Evolutionary conservation across 148 eudicot species (phyloP).

Genomic region (Persicaria maculosa): DNA sequence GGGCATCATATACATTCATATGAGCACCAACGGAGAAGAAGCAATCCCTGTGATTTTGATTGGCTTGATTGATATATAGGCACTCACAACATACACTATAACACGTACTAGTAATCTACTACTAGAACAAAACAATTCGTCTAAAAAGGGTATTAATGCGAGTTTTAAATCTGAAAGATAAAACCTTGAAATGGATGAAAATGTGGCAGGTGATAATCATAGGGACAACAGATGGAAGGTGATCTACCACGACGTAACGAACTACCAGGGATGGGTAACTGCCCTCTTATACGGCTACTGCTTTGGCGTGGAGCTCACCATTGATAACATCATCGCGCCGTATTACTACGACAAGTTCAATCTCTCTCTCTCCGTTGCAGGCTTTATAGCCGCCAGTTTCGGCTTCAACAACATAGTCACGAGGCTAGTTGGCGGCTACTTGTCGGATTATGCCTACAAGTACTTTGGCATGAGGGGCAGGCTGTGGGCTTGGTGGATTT

Average conservation of each 20-base stretch:
- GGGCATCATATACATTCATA: conserved; percentile 25
- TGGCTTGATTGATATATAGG: no score
- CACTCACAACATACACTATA: no score
- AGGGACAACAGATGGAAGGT: conserved; percentile 9
- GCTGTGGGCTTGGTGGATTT: conserved; percentile 37
- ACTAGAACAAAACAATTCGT: no score
- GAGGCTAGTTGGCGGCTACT: conserved; percentile 32
- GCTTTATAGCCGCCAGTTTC: conserved; percentile 13
- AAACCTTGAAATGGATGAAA: no score
- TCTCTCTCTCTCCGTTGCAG: no score
- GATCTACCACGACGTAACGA: conserved; percentile 16
- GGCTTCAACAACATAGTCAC: conserved; percentile 41
- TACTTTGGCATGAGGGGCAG: conserved; percentile 42
- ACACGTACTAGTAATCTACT: no score
- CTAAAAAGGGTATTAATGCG: no score
- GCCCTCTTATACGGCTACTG: conserved; percentile 46
- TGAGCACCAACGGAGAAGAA: no score
- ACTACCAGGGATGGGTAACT: conserved; percentile 18
- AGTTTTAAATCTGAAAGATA: no score
- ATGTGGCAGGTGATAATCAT: no score
- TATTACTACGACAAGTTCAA: no score
- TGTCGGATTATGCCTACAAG: conserved; percentile 31
- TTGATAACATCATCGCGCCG: conserved; percentile 17
- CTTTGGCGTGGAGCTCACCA: conserved; percentile 47
- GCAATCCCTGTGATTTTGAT: no score